Conservation (phyloP, 768 basidiomycete genomes). For the Mycena polygramma region DNA sequence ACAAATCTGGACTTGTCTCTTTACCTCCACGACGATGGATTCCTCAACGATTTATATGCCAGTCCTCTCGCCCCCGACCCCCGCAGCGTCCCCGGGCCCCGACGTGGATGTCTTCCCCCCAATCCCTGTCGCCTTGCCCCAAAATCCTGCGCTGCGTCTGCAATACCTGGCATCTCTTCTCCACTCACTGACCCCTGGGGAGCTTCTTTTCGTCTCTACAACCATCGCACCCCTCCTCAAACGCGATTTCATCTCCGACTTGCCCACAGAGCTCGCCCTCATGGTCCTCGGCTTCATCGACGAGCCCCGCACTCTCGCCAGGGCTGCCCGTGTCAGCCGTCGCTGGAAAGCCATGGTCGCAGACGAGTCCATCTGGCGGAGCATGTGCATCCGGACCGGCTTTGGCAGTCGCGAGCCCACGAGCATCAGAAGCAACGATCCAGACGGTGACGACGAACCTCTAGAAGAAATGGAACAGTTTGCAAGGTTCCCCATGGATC, state of each 20-base stretch:
- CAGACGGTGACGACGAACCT: conserved; percentile 49
- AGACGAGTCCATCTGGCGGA: conserved; percentile 87
- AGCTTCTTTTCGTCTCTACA: conserved; percentile 76
- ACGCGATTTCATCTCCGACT: conserved; percentile 68
- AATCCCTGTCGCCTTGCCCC: conserved; percentile 43
- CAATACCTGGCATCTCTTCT: conserved; percentile 66
- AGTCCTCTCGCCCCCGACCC: conserved; percentile 70
- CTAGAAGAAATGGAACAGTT: conserved; percentile 50
- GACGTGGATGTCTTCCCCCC: conserved; percentile 36
- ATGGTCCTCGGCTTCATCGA: conserved; percentile 84
- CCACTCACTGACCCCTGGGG: conserved; percentile 66
- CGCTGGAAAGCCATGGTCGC: conserved; percentile 78
- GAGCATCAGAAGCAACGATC: conserved; percentile 25
- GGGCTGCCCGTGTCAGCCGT: conserved; percentile 77
- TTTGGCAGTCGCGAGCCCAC: conserved; percentile 48
- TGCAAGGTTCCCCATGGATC: conserved; percentile 54
- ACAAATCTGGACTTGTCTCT: neutral
- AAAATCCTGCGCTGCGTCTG: conserved; percentile 58
- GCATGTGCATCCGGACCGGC: conserved; percentile 75
- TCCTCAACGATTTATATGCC: conserved; percentile 61
- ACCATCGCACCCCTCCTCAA: conserved; percentile 75
- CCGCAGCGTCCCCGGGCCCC: conserved; percentile 70
- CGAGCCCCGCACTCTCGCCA: conserved; percentile 76
- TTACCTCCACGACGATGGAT: conserved; percentile 24
- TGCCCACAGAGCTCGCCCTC: conserved; percentile 79